Evolutionary conservation across 371 early-diverging fungal genomes (phyloP), one percentile per base, ranked within the genome.

Genomic region (Fennellomyces sp.): DNA sequence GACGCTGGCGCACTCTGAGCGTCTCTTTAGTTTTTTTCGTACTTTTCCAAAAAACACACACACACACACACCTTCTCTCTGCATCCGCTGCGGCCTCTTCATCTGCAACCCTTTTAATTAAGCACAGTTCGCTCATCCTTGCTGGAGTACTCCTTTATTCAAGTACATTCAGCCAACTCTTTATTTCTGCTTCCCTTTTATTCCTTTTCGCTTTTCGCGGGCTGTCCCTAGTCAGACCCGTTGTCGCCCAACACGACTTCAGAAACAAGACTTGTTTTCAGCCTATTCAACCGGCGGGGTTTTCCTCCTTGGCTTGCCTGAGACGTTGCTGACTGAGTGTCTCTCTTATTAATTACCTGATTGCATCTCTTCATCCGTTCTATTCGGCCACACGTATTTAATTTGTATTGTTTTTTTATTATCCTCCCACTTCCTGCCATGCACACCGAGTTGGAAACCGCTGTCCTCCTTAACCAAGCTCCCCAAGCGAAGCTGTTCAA

Each of bases 271-370:
- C 82, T 83, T 69, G 71, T 76, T 61, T 67, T 75, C 66, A 82
- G 80, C 70, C 76, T 81, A 79, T 82, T 83, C 78, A 76, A 84
- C 80, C 82, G 77, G 76, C 72, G 80, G 66, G 84, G 86, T 72
- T 83, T 83, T 66, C 84, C 86, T 76, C 86, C 86, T 78, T 86
- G 86, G 86, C 84, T 80, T 70, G 70, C 76, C 68, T 74, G 72
- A 75, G 64, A 62, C 61, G 15, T 30, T 30, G 55, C 39, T 39
- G 55, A 26, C 29, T 25, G 23, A 15, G n/a, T 12, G 30, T 48
- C 25, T 10, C 13, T 48, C 19, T 48, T 12, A 48, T 28, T 27
- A 39, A 39, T 39, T 13, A n/a, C n/a, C 13, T 39, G 13, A 17
- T 51, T 51, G 27, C 51, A 5, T 51, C 27, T 31, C 29, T 28